Evolutionary conservation across 805 yeast genomes (phyloP).

Genomic region (Komagataella mondaviorum): DNA sequence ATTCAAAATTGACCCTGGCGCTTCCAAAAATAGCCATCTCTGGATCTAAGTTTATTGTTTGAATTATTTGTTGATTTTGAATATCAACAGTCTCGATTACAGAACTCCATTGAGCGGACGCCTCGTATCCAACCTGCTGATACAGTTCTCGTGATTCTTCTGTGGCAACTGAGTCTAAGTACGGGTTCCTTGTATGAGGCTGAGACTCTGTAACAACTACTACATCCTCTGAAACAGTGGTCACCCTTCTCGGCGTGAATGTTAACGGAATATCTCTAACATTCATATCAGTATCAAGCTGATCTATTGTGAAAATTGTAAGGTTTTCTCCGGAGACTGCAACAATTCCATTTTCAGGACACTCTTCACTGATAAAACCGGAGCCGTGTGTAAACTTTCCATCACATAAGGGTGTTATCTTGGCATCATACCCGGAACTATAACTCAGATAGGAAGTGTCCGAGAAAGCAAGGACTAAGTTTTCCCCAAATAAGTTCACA

Average conservation of each 20-base stretch:
- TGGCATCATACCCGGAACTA: constrained; percentile 19
- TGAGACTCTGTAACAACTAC: constrained; percentile 34
- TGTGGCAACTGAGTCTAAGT: constrained; percentile 11
- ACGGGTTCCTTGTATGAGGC: constrained; percentile 20
- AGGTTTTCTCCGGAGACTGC: constrained; percentile 42
- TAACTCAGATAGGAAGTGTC: constrained; percentile 44
- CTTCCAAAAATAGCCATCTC: constrained; percentile 30
- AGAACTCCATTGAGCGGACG: constrained; percentile 29
- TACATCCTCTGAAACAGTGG: background rate
- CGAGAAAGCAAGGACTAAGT: constrained; percentile 34
- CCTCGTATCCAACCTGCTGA: constrained; percentile 31
- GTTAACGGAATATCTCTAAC: constrained; percentile 28
- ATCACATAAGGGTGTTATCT: constrained; percentile 32
- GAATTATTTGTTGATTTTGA: constrained; percentile 18
- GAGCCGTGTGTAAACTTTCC: constrained; percentile 30
- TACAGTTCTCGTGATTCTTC: constrained; percentile 20
- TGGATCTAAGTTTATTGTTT: constrained; percentile 28
- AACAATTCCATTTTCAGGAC: constrained; percentile 43
- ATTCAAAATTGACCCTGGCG: constrained; percentile 17
- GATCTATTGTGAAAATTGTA: constrained; percentile 41
- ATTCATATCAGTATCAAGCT: constrained; percentile 17
- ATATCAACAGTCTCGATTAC: constrained; percentile 36
- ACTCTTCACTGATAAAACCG: constrained; percentile 50
- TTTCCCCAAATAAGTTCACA: constrained; percentile 16
- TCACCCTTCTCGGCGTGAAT: constrained; percentile 32